Evolutionary conservation across 139 green algal genomes (phyloP).

Genomic region (Edaphochlamys debaryana): DNA sequence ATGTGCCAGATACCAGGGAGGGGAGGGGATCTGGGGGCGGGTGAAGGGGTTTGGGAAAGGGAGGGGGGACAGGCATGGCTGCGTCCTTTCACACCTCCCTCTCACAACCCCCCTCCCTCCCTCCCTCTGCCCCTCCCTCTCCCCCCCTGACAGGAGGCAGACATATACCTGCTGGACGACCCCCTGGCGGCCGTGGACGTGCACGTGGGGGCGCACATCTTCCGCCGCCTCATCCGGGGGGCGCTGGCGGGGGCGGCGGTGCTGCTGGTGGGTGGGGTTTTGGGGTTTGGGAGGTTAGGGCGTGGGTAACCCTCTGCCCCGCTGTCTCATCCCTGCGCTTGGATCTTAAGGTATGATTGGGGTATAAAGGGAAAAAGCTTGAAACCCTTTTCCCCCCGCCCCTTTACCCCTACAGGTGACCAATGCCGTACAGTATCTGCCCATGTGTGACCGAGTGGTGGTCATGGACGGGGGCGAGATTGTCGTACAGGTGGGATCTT

Average conservation of each 20-base stretch:
- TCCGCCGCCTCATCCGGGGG: conserved; percentile 48
- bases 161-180: conserved; percentile 88
- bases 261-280: conserved; percentile 53
- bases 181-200: conserved; percentile 84
- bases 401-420: conserved; percentile 86
- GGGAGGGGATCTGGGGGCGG: no score
- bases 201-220: conserved; percentile 72
- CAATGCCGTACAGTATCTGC: conserved; percentile 86
- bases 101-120: no score
- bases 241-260: conserved; percentile 66
- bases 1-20: no score
- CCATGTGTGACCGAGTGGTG: conserved; percentile 69
- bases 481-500: conserved; percentile 26
- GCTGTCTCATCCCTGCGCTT: no score
- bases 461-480: conserved; percentile 72
- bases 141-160: conserved; percentile 37
- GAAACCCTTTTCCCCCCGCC: no score
- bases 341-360: no score
- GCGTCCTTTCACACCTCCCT: no score
- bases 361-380: no score
- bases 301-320: no score
- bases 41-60: no score
- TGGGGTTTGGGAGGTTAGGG: no score
- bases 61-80: no score
- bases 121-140: not conserved